A percentile compares a stretch with the other conserved stretches of the same genome.
phyloP scores from a whole-genome alignment of 495 filamentous ascomycete species.

The Elaphomyces granulatus region DNA sequence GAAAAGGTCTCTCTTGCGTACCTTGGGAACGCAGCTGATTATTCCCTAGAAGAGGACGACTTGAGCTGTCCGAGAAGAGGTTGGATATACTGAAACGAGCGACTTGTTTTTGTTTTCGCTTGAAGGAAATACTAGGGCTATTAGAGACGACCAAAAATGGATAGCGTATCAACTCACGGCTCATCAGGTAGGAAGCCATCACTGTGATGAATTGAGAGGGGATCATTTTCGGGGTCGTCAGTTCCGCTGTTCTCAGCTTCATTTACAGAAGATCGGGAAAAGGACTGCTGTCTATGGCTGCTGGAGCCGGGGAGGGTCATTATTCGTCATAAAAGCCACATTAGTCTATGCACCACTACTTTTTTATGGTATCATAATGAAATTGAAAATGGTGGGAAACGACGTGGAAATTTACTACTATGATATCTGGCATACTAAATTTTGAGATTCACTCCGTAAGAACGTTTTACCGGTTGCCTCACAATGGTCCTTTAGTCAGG shows the following conservation, averaged over 20 bases:
- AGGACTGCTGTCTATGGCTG: not conserved
- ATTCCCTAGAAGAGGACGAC: slow-evolving; percentile 1
- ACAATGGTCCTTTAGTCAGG: no score
- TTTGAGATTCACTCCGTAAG: no score
- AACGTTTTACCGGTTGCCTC: no score
- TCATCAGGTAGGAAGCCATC: not conserved
- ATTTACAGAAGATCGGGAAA: no score
- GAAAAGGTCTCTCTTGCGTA: not conserved
- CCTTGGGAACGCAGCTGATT: not conserved
- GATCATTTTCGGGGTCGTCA: not conserved
- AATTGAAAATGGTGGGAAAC: no score
- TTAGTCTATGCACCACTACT: no score
- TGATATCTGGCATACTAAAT: no score
- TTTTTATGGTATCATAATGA: no score
- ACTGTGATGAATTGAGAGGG: not conserved
- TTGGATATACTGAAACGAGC: slow-evolving; percentile 41
- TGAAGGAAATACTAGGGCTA: slow-evolving; percentile 55
- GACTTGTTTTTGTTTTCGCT: slow-evolving; percentile 60
- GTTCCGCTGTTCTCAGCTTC: not conserved
- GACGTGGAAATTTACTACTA: no score
- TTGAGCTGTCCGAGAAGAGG: slow-evolving; percentile 34
- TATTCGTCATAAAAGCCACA: no score
- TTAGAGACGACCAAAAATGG: not conserved
- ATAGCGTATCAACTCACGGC: not conserved
- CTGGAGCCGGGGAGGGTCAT: slow-evolving; percentile 1